These are phyloP conservation scores for Penicillium crystallinum DNA, from an alignment of 495 filamentous ascomycete species.

Conservation along the genomic window DNA sequence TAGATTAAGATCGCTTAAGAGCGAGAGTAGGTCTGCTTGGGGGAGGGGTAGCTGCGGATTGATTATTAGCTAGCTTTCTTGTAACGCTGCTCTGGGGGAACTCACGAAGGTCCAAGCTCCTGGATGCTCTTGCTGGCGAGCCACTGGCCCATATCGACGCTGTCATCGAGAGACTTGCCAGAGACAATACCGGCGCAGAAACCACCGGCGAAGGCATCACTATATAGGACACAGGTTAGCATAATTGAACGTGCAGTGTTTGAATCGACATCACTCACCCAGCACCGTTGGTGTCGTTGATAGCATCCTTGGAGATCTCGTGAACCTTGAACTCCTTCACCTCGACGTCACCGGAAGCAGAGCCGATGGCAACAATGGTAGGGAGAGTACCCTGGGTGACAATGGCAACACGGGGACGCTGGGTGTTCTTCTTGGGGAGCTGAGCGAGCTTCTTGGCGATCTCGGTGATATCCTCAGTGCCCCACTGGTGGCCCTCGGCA, in stretches of 20 bases:
- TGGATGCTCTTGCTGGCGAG: conserved; percentile 85
- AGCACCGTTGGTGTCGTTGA: conserved; percentile 94
- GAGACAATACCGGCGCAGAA: conserved; percentile 84
- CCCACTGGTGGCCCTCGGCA: conserved; percentile 68
- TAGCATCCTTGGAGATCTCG: conserved; percentile 63
- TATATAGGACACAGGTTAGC: conserved; percentile 31
- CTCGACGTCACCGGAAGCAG: conserved; percentile 53
- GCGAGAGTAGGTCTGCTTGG: conserved; percentile 68
- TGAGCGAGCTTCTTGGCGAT: conserved; percentile 82
- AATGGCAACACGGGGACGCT: conserved; percentile 73
- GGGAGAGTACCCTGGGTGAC: conserved; percentile 91
- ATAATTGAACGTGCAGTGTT: neutral
- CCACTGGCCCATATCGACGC: conserved; percentile 90
- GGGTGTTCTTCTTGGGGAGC: conserved; percentile 84
- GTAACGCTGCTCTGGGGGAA: conserved; percentile 2
- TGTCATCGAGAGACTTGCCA: conserved; percentile 69
- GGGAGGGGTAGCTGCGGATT: conserved; percentile 66
- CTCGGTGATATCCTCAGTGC: conserved; percentile 71
- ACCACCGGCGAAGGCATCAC: conserved; percentile 94
- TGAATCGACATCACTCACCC: conserved; percentile 47
- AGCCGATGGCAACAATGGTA: conserved; percentile 71
- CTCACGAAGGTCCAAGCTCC: conserved; percentile 94
- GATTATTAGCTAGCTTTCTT: conserved; percentile 4
- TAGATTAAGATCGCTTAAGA: conserved; percentile 23
- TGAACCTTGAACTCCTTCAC: conserved; percentile 77